These are phyloP conservation scores for Chenopodium berlandieri DNA, from an alignment of 148 eudicot genomes.

Conservation along the genomic window DNA sequence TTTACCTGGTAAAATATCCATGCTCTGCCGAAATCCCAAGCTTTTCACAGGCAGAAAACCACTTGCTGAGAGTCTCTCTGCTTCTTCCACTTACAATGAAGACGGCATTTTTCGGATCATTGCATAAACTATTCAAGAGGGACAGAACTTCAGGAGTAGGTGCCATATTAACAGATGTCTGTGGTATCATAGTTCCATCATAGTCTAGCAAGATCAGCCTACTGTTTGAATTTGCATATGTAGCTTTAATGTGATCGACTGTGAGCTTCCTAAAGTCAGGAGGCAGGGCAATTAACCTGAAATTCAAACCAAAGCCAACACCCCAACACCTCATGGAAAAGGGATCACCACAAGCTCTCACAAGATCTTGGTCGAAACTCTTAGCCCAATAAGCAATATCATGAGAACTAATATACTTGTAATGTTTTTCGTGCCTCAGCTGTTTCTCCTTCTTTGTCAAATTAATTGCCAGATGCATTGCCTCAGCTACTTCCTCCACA, in stretches of 20 bases:
- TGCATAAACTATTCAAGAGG: conserved; percentile 51
- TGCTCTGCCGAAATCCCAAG: conserved; percentile 83
- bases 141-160: conserved; percentile 48
- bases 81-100: conserved; percentile 80
- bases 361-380: conserved; percentile 74
- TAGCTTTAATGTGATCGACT: conserved; percentile 51
- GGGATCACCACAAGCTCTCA: conserved; percentile 78
- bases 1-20: conserved; percentile 64
- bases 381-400: conserved; percentile 79
- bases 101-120: conserved; percentile 64
- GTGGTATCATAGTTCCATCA: conserved; percentile 73
- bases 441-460: conserved; percentile 59
- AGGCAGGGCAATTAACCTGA: conserved; percentile 62
- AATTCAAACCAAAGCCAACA: conserved; percentile 69
- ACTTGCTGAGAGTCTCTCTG: conserved; percentile 48
- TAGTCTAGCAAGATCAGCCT: conserved; percentile 70
- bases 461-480: conserved; percentile 48
- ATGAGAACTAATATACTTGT: conserved; percentile 69
- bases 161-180: conserved; percentile 49
- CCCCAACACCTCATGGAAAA: conserved; percentile 75
- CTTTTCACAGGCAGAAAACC: conserved; percentile 64
- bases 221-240: conserved; percentile 45
- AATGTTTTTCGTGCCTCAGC: conserved; percentile 76
- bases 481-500: conserved; percentile 57
- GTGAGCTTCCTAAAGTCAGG: conserved; percentile 70